A percentile compares a stretch with the other conserved stretches of the same genome.
phyloP scores from a whole-genome alignment of 495 filamentous ascomycete genomes.

The Xylaria scruposa region DNA sequence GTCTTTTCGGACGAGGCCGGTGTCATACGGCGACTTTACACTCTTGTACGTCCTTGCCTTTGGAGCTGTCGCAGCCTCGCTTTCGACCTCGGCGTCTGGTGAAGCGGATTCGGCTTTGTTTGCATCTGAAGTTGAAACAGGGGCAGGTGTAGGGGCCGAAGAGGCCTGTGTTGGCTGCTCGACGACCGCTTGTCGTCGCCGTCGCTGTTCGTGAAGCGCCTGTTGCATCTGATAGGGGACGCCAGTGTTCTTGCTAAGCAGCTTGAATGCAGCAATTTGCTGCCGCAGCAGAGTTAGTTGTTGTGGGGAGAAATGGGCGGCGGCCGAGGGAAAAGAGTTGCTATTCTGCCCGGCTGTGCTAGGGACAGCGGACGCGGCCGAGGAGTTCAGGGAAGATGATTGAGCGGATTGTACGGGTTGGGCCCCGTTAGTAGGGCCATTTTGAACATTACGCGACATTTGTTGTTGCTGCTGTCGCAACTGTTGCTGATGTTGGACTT shows the following conservation, averaged over 20 bases:
- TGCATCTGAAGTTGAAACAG: constrained; percentile 36
- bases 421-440: constrained; percentile 56
- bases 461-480: constrained; percentile 55
- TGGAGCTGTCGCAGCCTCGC: constrained; percentile 30
- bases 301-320: constrained; percentile 66
- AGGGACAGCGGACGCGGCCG: constrained; percentile 43
- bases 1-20: constrained; percentile 54
- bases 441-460: constrained; percentile 47
- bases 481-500: constrained; percentile 67
- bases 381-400: constrained; percentile 43
- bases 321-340: constrained; percentile 48
- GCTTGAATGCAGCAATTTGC: constrained; percentile 84
- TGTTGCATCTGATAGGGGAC: constrained; percentile 77
- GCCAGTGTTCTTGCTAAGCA: constrained; percentile 78
- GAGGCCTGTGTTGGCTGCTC: constrained; percentile 54
- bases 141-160: constrained; percentile 55
- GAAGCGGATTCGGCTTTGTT: constrained; percentile 37
- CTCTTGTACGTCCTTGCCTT: constrained; percentile 56
- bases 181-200: constrained; percentile 64
- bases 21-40: constrained; percentile 70
- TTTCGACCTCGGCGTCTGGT: constrained; percentile 41
- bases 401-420: constrained; percentile 45
- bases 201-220: constrained; percentile 74
- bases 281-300: constrained; percentile 74
- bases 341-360: constrained; percentile 37